Evolutionary conservation across 805 yeast genomes (phyloP), one percentile per base, ranked within the genome.

Genomic region (Candida dajiaensis): DNA sequence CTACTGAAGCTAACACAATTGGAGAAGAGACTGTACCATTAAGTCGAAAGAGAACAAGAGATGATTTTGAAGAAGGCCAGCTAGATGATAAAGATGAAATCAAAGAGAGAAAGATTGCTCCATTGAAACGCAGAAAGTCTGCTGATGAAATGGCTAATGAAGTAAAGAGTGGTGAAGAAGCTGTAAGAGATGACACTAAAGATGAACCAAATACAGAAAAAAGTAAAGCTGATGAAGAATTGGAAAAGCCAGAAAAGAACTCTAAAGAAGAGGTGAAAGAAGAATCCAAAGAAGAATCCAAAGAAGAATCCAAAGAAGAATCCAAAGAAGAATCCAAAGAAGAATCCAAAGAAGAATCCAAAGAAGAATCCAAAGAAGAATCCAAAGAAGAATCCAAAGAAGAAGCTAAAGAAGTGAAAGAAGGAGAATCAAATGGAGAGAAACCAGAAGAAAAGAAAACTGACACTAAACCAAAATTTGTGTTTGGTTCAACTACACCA

Each of bases 401-500:
- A 29, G 36, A 20, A 42, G 12, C 35, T 18, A 25, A 36, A 10
- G 20, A 35, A 22, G 46, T 38, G 15, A 41, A n/a, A n/a, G n/a
- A n/a, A n/a, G n/a, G n/a, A n/a, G n/a, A n/a, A 8, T 8, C 8
- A 22, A 8, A 5, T 22, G 41, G 18, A 10, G 38, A 13, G 15
- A 44, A 28, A 15, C 22, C 22, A 40, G 22, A 37, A 6, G 48
- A 41, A 35, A 47, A n/a, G 9, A 28, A 28, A 16, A 18, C 22
- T 3, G 31, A 28, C 31, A 28, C 40, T 16, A 60, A 63, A 45
- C 74, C 79, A 20, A 72, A 71, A 52, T 77, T 75, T 60, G 80
- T 77, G 1, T 80, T 80, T 67, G 85, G 85, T 10, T 65, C 79
- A 1, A 59, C 73, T 3, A 70, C 82, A 0, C 56, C 70, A 21